Percentiles rank a stretch among this genome's conserved stretches.
These are phyloP conservation scores for Rubia tinctorum DNA, from an alignment of 305 asterid species.

Conservation along the genomic window DNA sequence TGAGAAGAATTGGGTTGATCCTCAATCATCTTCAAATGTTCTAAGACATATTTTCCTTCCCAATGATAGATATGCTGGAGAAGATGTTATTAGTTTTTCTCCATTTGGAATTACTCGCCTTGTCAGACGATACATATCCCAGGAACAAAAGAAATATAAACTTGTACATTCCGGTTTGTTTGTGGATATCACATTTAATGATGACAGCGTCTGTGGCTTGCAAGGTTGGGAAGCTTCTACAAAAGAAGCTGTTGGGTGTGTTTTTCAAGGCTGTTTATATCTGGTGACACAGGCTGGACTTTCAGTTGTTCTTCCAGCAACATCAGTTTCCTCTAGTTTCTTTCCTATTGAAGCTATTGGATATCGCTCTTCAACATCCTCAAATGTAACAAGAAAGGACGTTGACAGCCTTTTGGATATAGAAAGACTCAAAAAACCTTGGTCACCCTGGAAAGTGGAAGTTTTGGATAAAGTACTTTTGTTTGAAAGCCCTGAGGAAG, in stretches of 20 bases:
- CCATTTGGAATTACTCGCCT: constrained; percentile 90
- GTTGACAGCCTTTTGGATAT: constrained; percentile 41
- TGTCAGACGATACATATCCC: constrained; percentile 36
- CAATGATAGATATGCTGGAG: constrained; percentile 42
- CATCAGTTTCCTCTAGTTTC: constrained; percentile 60
- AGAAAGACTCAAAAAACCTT: constrained; percentile 36
- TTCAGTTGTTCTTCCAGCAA: constrained; percentile 83
- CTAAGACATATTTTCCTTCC: constrained; percentile 65
- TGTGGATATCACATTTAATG: constrained; percentile 44
- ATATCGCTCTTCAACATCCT: constrained; percentile 42
- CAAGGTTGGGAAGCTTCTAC: constrained; percentile 53
- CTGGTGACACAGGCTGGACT: constrained; percentile 73
- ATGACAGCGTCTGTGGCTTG: constrained; percentile 39
- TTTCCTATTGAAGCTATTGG: constrained; percentile 81
- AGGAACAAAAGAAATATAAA: constrained; percentile 42
- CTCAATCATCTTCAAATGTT: constrained; percentile 37
- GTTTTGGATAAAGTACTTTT: constrained; percentile 82
- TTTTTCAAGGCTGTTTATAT: constrained; percentile 67
- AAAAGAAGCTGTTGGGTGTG: constrained; percentile 78
- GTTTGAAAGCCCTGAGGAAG: constrained; percentile 79
- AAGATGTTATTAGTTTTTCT: constrained; percentile 71
- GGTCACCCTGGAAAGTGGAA: constrained; percentile 89
- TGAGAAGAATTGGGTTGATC: constrained; percentile 35
- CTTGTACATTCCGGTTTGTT: constrained; percentile 62
- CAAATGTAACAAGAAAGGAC: constrained; percentile 27